phyloP scores from a whole-genome alignment of 2,329 filamentous ascomycete genomes.

The Diaporthe sp. region DNA sequence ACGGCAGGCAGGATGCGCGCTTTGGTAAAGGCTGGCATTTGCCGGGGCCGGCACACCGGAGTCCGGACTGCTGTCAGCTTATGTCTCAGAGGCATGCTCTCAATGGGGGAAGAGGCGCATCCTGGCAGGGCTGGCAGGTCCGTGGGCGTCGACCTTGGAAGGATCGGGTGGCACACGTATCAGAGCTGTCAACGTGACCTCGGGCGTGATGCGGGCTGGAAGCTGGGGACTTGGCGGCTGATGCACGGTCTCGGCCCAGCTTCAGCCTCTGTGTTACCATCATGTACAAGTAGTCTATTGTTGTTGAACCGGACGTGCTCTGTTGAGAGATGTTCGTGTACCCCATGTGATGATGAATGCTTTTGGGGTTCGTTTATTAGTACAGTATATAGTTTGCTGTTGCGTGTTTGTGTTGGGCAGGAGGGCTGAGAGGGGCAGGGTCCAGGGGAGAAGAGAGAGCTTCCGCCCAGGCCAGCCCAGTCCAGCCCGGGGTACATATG shows the following conservation, averaged over 20 bases:
- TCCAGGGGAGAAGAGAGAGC: background rate
- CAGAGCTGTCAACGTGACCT: constrained; percentile 27
- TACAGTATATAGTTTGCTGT: background rate
- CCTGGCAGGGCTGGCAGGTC: constrained; percentile 13
- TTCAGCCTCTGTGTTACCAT: constrained; percentile 22
- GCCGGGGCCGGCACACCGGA: background rate
- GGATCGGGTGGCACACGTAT: constrained; percentile 23
- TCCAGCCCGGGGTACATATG: background rate
- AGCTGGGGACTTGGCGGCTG: constrained; percentile 28
- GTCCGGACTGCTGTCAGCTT: constrained; percentile 26
- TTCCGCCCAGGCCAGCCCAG: background rate
- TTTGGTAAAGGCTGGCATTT: background rate
- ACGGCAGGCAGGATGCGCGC: background rate
- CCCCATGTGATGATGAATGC: background rate
- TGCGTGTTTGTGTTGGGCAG: background rate
- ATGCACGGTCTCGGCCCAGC: background rate
- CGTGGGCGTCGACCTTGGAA: background rate
- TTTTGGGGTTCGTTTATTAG: background rate
- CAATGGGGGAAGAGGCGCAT: background rate
- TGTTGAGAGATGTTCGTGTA: background rate
- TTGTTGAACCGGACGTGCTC: background rate
- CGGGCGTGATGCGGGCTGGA: constrained; percentile 20
- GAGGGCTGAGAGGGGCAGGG: background rate
- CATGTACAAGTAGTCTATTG: background rate
- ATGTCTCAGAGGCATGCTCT: constrained; percentile 8